Percentiles rank a stretch among this genome's conserved stretches.
Evolutionary conservation across 1,139 yeast species (phyloP).

Genomic region (Yamadazyma pseudoaaseri): DNA sequence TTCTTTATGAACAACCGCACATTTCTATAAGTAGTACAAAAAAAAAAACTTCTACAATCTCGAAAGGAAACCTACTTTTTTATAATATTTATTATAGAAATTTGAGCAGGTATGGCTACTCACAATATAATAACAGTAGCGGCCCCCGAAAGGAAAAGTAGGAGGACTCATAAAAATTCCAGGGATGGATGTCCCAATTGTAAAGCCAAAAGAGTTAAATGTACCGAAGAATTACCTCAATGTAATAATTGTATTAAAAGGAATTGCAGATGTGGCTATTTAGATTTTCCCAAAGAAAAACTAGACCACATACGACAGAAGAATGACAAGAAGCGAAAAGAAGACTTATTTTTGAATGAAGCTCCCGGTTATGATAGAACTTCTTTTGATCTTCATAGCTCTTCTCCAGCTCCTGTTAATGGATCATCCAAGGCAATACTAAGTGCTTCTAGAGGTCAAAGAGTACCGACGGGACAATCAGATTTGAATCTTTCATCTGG

Average conservation of each 20-base stretch:
- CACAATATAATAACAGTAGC: neutral
- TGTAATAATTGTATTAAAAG: constrained; percentile 42
- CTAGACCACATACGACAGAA: constrained; percentile 33
- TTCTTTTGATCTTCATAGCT: too few species aligned
- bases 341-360: constrained; percentile 1
- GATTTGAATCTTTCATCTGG: neutral
- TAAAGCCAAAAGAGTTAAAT: constrained; percentile 43
- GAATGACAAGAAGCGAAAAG: constrained; percentile 24
- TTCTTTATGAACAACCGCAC: too few species aligned
- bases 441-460: neutral
- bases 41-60: too few species aligned
- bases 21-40: too few species aligned
- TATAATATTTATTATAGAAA: too few species aligned
- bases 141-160: constrained; percentile 31
- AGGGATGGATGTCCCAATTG: constrained; percentile 50
- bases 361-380: neutral
- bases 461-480: too few species aligned
- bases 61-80: too few species aligned
- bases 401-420: neutral
- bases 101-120: too few species aligned
- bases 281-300: constrained; percentile 40
- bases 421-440: neutral
- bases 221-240: constrained; percentile 44
- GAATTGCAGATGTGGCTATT: constrained; percentile 41
- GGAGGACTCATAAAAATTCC: constrained; percentile 47